Evolutionary conservation across 148 eudicot species (phyloP), one percentile per base, ranked within the genome.

Genomic region (Rhododendron molle): DNA sequence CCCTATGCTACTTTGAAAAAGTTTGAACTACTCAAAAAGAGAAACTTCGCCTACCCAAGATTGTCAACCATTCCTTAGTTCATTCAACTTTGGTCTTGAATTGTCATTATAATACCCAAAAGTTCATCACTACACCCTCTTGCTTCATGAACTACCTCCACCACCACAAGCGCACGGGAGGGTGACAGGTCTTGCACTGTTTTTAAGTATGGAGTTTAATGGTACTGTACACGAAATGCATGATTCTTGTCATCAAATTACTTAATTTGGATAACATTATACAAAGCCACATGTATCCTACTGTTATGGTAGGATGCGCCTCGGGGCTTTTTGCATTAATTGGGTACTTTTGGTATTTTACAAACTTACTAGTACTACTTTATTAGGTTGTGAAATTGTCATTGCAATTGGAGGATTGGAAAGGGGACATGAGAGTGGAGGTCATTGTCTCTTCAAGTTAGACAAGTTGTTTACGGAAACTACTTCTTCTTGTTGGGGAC

Each of bases 361-460:
- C 7, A 23, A 23, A 62, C 11, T 62, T 62, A 20, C 11, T 62
- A 46, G 2, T 46, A 46, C 9, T 52, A 80, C 40, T 81, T 56
- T 32, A 50, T 81, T 36, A 34, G 28, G 28, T 56, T 54, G 46
- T 56, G 11, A 20, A 50, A 30, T 30, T 30, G 23, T 50, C 0
- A 18, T 36, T 74, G 56, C 7, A 79, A 50, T 16, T 81, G 71
- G 30, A 56, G 71, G 83, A 56, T 56, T 18, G 38, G 12, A 56
- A 32, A 32, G 71, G 71, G 18, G 43, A 30, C 12, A 16, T 0
- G 40, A 80, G 43, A 76, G 76, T 71, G 83, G 46, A 58, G 49
- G 83, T 81, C 83, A 36, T 36, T 81, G 83, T 81, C 72, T 58
- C 72, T 58, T 56, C 13, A 50, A 80, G 65, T 58, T 58, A 36